These are phyloP conservation scores for Heliamphora pulchella DNA, from an alignment of 179 eudicot species.

Conservation along the genomic window DNA sequence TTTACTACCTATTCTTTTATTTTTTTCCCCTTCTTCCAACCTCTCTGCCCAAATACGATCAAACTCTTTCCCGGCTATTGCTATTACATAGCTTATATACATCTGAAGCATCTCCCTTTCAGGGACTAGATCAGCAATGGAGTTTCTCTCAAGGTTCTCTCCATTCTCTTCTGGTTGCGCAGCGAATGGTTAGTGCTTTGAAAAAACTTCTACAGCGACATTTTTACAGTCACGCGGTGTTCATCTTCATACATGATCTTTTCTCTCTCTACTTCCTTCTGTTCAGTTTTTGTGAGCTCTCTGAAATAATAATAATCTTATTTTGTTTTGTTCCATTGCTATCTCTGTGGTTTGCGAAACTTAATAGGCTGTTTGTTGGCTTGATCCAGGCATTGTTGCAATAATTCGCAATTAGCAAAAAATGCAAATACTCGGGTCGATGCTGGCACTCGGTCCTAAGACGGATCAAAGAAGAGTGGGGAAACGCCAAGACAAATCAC, in stretches of 20 bases:
- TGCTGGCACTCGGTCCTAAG: background rate
- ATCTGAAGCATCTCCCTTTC: background rate
- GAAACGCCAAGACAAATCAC: background rate
- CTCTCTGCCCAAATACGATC: background rate
- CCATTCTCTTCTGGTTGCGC: background rate
- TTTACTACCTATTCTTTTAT: background rate
- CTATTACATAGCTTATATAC: background rate
- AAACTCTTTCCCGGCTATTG: background rate
- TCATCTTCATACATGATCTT: background rate
- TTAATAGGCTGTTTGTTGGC: background rate
- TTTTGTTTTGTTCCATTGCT: background rate
- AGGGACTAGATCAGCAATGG: background rate
- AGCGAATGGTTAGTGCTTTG: background rate
- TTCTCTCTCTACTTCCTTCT: background rate
- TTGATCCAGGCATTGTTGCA: background rate
- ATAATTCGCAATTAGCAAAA: background rate
- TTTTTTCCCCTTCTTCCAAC: background rate
- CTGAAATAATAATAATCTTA: background rate
- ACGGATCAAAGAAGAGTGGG: background rate
- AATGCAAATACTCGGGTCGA: too few species aligned
- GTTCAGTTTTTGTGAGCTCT: background rate
- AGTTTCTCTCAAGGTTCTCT: background rate
- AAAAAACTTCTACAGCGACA: background rate
- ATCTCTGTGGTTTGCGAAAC: background rate
- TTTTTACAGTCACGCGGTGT: constrained; percentile 14